Conservation (phyloP, 805 yeast genomes). For the Saccharomycopsis guyanensis region DNA sequence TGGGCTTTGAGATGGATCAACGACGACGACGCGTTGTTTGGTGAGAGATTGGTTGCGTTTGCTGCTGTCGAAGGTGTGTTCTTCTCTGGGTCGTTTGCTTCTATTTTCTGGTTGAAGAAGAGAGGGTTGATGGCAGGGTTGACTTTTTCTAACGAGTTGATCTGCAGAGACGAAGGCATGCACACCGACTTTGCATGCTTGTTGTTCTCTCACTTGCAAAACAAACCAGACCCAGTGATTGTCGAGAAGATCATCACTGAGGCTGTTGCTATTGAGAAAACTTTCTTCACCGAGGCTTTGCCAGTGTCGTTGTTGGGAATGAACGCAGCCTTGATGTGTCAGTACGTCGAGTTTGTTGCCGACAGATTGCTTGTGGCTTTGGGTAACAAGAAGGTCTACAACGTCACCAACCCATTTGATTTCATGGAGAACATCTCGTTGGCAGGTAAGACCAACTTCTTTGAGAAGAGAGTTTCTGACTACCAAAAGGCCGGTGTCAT, state of each 20-base stretch:
- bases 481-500: constrained; percentile 99
- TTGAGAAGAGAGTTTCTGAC: constrained; percentile 97
- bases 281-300: constrained; percentile 89
- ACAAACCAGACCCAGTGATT: constrained; percentile 75
- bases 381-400: constrained; percentile 85
- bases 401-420: constrained; percentile 90
- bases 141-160: constrained; percentile 94
- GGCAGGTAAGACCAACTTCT: constrained; percentile 98
- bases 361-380: constrained; percentile 88
- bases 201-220: constrained; percentile 83
- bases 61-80: constrained; percentile 99
- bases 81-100: constrained; percentile 97
- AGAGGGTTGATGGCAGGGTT: constrained; percentile 99
- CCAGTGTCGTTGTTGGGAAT: constrained; percentile 92
- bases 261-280: constrained; percentile 92
- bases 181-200: constrained; percentile 98
- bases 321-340: constrained; percentile 92
- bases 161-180: constrained; percentile 97
- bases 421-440: constrained; percentile 98
- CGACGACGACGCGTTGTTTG: constrained; percentile 82
- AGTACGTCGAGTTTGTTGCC: constrained; percentile 95
- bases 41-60: constrained; percentile 93
- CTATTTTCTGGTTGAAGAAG: constrained; percentile 98
- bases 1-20: constrained; percentile 98
- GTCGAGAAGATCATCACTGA: constrained; percentile 85